A percentile compares a stretch with the other conserved stretches of the same genome.
Evolutionary conservation across 2,329 filamentous ascomycete species (phyloP).

Genomic region (Allantophomopsis lycopodina): DNA sequence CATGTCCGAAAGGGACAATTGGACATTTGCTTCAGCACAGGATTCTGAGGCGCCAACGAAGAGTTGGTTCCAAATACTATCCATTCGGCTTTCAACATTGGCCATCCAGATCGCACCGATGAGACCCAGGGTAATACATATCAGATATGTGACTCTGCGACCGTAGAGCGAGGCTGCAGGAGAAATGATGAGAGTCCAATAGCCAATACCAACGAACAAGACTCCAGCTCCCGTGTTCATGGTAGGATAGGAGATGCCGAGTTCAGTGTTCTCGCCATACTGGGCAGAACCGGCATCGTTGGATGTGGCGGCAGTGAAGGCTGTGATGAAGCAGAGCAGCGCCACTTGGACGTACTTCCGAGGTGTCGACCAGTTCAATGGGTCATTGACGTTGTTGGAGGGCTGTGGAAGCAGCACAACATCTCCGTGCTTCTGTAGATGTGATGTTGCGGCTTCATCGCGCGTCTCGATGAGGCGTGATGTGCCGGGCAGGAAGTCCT

Average conservation of each 20-base stretch:
- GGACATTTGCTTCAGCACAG: slow-evolving; percentile 39
- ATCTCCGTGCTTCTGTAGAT: slow-evolving; percentile 20
- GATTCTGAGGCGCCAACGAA: slow-evolving; percentile 44
- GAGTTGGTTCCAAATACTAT: slow-evolving; percentile 39
- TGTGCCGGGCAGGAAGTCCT: slow-evolving; percentile 10
- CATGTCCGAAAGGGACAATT: slow-evolving; percentile 40
- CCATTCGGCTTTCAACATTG: slow-evolving; percentile 23
- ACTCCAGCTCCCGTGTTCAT: slow-evolving; percentile 44
- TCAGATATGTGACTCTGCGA: slow-evolving; percentile 35
- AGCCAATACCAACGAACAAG: slow-evolving; percentile 39
- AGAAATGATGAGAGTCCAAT: slow-evolving; percentile 37
- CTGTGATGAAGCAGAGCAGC: slow-evolving; percentile 37
- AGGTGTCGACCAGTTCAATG: slow-evolving; percentile 28
- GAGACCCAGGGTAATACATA: slow-evolving; percentile 33
- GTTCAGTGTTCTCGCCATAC: slow-evolving; percentile 32
- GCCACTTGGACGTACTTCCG: slow-evolving; percentile 33
- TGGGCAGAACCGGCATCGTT: slow-evolving; percentile 39
- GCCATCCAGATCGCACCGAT: slow-evolving; percentile 40
- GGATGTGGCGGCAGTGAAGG: slow-evolving; percentile 38
- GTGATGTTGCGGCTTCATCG: slow-evolving; percentile 7
- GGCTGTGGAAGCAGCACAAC: slow-evolving; percentile 29
- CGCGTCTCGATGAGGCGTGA: slow-evolving; percentile 6
- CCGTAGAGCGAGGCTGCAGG: slow-evolving; percentile 40
- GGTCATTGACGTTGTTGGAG: slow-evolving; percentile 31
- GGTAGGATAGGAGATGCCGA: slow-evolving; percentile 33